Base-by-base conservation (phyloP, 371 early-diverging fungal genomes). In the Rhizomucor pusillus region DNA sequence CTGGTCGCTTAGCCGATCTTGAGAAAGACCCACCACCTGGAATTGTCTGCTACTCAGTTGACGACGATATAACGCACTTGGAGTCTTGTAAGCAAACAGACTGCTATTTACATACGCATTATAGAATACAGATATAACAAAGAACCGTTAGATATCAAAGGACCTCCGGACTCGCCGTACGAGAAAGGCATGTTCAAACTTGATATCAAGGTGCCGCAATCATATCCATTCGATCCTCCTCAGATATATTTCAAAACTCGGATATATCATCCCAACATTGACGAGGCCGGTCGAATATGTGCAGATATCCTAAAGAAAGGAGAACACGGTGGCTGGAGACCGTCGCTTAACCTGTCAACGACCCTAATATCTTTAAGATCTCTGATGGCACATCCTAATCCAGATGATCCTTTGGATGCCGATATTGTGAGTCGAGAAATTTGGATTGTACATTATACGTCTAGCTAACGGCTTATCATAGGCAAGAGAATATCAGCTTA, bases 231-330 rank as follows among this genome's bases (percentile, higher is more conserved):
- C 41, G 71, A 67, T 11, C 81, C 81, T 22, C 83, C 83, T 3
- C 67, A 68, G 39, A 74, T 80, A 29, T 69, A 69, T 22, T 82
- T 81, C 53, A 58, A 66, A 5, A 82, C 83, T 1, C 61, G 55
- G 2, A 73, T 81, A 11, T 81, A 81, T 50, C 81, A 81, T 40
- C 81, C 83, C 5, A 82, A 80, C 39, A 72, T 80, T 11, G 80
- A 80, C 51, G 77, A 75, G 16, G 52, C 52, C 6, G 80, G 81
- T 20, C 62, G 80, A 1, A 82, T 82, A 2, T 82, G 83, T 57
- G 71, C 78, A 4, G 78, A 79, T 58, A 69, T 83, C 13, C 53
- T 85, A 7, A 80, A 80, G 55, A 77, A 55, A 37, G 73, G 77
- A 9, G 62, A 54, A 12, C 50, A 66, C 24, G 80, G 75, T 16